Evolutionary conservation across 495 filamentous ascomycete genomes (phyloP).

Genomic region (Penicillium coffeae): DNA sequence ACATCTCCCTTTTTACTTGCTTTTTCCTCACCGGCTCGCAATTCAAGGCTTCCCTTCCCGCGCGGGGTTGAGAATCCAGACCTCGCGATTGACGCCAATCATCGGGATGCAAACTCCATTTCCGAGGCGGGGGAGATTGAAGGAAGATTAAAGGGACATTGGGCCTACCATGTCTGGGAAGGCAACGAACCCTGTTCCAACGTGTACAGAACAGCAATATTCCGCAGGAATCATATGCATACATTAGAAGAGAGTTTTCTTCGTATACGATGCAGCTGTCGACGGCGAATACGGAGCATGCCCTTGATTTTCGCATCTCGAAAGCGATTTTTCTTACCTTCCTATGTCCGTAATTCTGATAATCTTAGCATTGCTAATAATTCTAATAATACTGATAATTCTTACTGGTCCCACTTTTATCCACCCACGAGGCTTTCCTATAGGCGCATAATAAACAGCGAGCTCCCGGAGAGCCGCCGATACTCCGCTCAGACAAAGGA

Average conservation of each 20-base stretch:
- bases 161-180: too few relatives aligned
- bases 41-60: conserved; percentile 17
- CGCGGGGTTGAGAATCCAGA: conserved; percentile 29
- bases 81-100: conserved; percentile 25
- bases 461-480: conserved; percentile 27
- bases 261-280: too few relatives aligned
- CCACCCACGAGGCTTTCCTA: conserved; percentile 5
- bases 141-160: background rate
- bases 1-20: background rate
- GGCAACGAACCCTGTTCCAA: too few relatives aligned
- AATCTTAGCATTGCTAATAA: background rate
- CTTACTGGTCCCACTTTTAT: conserved; percentile 4
- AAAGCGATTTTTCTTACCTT: background rate
- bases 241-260: too few relatives aligned
- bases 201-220: too few relatives aligned
- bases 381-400: background rate
- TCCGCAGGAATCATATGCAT: too few relatives aligned
- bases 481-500: conserved; percentile 13
- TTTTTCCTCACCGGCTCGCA: conserved; percentile 13
- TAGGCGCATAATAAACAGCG: background rate
- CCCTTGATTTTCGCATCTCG: too few relatives aligned
- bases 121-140: background rate
- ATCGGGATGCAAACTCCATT: conserved; percentile 4
- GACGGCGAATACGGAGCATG: too few relatives aligned
- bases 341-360: background rate